A percentile compares a stretch with the other conserved stretches of the same genome.
phyloP scores from a whole-genome alignment of 805 yeast genomes.

The Candida railenensis region DNA sequence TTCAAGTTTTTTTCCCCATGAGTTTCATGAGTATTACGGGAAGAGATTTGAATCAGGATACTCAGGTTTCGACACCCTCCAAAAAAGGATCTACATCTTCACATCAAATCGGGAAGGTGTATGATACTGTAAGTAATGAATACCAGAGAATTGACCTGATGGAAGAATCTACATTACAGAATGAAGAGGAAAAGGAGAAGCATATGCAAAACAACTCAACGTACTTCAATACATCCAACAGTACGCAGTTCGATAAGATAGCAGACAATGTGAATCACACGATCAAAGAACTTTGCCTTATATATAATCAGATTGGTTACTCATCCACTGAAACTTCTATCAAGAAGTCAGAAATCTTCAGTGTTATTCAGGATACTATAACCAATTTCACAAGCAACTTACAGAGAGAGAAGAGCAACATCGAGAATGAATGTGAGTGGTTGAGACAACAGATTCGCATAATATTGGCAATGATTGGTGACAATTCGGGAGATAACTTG shows the following conservation, averaged over 20 bases:
- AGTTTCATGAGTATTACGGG: constrained; percentile 4
- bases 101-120: background rate
- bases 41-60: constrained; percentile 6
- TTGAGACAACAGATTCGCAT: constrained; percentile 41
- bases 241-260: constrained; percentile 28
- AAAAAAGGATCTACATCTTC: constrained; percentile 1
- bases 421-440: constrained; percentile 46
- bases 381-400: constrained; percentile 31
- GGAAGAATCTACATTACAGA: constrained; percentile 5
- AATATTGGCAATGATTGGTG: constrained; percentile 40
- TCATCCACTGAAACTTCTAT: constrained; percentile 46
- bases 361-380: constrained; percentile 48
- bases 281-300: constrained; percentile 39
- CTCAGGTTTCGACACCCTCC: constrained; percentile 5
- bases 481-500: constrained; percentile 26
- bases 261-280: constrained; percentile 35
- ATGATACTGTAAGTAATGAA: no score
- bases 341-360: constrained; percentile 51
- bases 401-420: constrained; percentile 36
- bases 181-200: background rate
- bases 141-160: constrained; percentile 5
- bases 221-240: background rate
- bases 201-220: background rate
- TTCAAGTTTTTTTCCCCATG: background rate
- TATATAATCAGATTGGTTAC: constrained; percentile 56